Conservation (phyloP, 805 yeast species). For the Grigorovia jiainica region DNA sequence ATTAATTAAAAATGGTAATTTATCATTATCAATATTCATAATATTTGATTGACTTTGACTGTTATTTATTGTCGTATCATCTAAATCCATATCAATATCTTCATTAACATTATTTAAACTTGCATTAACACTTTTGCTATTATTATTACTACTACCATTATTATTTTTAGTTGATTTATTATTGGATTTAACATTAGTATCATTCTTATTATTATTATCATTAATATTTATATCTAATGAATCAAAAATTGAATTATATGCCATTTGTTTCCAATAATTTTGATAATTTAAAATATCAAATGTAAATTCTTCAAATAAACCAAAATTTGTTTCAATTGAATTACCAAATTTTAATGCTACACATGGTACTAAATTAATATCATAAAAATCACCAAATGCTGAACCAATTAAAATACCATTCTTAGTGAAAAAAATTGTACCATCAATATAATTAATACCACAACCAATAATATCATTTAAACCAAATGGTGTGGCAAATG, state of each 20-base stretch:
- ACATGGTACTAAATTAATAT: constrained; percentile 37
- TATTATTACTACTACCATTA: constrained; percentile 7
- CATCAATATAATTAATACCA: constrained; percentile 63
- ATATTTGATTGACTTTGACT: no score
- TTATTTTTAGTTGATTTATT: no score
- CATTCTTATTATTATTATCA: constrained; percentile 7
- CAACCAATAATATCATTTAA: constrained; percentile 67
- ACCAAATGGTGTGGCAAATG: constrained; percentile 31
- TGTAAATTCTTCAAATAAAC: constrained; percentile 43
- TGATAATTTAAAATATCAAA: constrained; percentile 54
- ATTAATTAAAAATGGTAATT: constrained; percentile 9
- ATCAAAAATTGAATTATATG: constrained; percentile 25
- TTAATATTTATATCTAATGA: constrained; percentile 1
- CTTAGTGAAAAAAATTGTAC: constrained; percentile 64
- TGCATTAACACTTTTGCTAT: constrained; percentile 3
- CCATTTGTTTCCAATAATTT: constrained; percentile 33
- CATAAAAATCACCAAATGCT: constrained; percentile 40
- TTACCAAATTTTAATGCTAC: constrained; percentile 33
- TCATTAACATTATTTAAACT: background rate
- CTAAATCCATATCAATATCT: background rate
- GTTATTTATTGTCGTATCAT: no score
- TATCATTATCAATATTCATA: background rate
- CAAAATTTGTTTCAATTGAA: constrained; percentile 30
- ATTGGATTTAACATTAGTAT: no score
- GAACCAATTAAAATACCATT: constrained; percentile 61